phyloP scores from a whole-genome alignment of 208 protist genomes.

The Porcisia hertigi region DNA sequence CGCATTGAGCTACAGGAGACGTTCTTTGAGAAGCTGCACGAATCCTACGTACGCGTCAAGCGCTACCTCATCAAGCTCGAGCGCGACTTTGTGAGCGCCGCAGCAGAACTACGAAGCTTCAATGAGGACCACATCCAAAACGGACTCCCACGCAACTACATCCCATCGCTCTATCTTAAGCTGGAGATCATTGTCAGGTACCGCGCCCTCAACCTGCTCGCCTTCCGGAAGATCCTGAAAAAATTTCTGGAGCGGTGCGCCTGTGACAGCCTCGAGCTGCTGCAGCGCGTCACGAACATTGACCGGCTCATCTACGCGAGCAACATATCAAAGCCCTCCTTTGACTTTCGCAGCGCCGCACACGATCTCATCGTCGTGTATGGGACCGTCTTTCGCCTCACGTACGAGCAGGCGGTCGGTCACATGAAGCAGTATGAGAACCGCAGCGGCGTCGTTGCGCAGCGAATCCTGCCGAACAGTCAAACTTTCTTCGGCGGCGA shows the following conservation, averaged over 20 bases:
- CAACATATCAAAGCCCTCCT: conserved; percentile 48
- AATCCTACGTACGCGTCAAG: conserved; percentile 67
- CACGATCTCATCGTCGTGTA: conserved; percentile 73
- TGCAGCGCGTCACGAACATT: conserved; percentile 46
- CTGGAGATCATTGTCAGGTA: conserved; percentile 69
- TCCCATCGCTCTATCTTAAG: conserved; percentile 68
- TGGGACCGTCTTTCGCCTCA: conserved; percentile 69
- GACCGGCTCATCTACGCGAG: conserved; percentile 58
- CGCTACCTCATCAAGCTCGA: conserved; percentile 56
- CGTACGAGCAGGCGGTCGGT: conserved; percentile 61
- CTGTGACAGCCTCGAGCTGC: conserved; percentile 67
- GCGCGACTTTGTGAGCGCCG: conserved; percentile 33
- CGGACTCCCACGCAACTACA: conserved; percentile 39
- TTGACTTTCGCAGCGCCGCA: conserved; percentile 63
- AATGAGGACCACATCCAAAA: conserved; percentile 65
- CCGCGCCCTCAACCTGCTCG: conserved; percentile 69
- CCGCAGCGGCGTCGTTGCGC: conserved; percentile 45
- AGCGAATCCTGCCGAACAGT: conserved; percentile 73
- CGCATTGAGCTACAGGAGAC: conserved; percentile 42
- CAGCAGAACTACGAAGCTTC: conserved; percentile 48
- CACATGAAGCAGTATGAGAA: conserved; percentile 51
- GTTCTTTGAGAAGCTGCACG: conserved; percentile 68
- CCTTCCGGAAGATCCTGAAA: conserved; percentile 77
- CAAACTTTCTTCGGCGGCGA: conserved; percentile 82
- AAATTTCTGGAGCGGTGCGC: conserved; percentile 85